Base-by-base conservation (phyloP, 2,329 filamentous ascomycete species). In the Sporothrix sp. region DNA sequence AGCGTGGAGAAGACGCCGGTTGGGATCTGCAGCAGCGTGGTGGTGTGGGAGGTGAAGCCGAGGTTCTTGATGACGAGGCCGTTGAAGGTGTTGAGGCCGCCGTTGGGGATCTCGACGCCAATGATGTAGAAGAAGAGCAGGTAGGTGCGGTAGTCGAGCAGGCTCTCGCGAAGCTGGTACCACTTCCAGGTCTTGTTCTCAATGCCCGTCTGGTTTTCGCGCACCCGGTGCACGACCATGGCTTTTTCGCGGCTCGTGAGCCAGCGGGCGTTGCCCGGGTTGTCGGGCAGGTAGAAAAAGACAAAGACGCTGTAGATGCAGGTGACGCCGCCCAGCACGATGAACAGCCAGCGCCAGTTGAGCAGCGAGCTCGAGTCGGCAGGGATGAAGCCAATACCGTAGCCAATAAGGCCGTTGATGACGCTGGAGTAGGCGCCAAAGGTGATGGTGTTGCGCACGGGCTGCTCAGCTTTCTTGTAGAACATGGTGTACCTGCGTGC, bases 131-230 rank as follows among this genome's bases (percentile, higher is more conserved):
- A 14, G 13, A 35, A 7, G 33, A 35, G 11, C 33, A n/a, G n/a
- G n/a, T n/a, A n/a, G n/a, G n/a, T n/a, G n/a, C 16, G 14, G 33
- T 45, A 44, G 28, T 56, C 52, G 10, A 36, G 27, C 28, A 56
- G 33, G 8, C 45, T 45, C 36, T 56, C 52, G 13, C 30, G 4
- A 11, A 50, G 35, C 35, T 56, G 52, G 14, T 38, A 28, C 18
- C 16, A 11, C 18, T 54, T 51, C 13, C 32, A 53, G 2, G 30
- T 25, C 33, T 52, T 51, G 45, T 48, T 54, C 40, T 51, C 44
- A 23, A 56, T 66, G 3, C 66, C 67, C 1, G 66, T 69, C 45
- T 63, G 61, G 52, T 70, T 68, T 7, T 56, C 59, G 1, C 64
- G 63, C 10, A 67, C 55, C 2, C 65, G 61, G 48, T 63, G 54